Base-by-base conservation (phyloP, 1,139 yeast species). In the Kodamaea sp. region DNA sequence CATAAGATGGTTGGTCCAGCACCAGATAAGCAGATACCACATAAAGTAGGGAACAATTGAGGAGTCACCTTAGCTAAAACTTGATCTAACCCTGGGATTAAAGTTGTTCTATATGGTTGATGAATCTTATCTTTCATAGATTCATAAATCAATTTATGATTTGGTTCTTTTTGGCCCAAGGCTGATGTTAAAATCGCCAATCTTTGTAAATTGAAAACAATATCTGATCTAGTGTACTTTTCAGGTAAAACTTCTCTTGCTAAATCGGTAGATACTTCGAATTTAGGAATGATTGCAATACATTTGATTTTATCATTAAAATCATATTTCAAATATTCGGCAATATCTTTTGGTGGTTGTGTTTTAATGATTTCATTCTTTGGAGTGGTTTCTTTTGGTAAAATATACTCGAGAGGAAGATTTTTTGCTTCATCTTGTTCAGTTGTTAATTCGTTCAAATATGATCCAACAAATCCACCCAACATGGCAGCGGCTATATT, bases 401-500 rank as follows among this genome's bases (percentile, higher is more conserved):
- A 73, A 6, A 92, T 89, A 52, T 82, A 85, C 36, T 86, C 81
- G 38, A 92, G 68, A 11, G 97, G 96, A 38, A 88, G 85, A 57
- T 82, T 89, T 48, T 85, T 84, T 39, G 85, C 76, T 40, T 73
- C 81, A 44, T 77, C 72, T 47, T 90, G 96, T 34, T 78, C 75
- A 4, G 81, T 79, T 27, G 79, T 69, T 46, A 92, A 69, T 48
- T 87, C 95, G 53, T 95, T 79, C 57, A 92, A 74, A 63, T 86
- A 92, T 1, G 96, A 87, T 28, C 98, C 98, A 29, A 90, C 95
- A 62, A 92, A 92, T 4, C 98, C 97, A 42, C 98, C 98, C 79
- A 90, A 83, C 96, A 92, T 88, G 33, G 98, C 96, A 27, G 98
- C 98, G 20, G 97, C 90, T 55, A 92, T 90, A 62, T 92, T 92